A percentile compares a stretch with the other conserved stretches of the same genome.
These are phyloP conservation scores for Hanseniaspora occidentalis DNA, from an alignment of 805 yeast genomes.

Conservation along the genomic window DNA sequence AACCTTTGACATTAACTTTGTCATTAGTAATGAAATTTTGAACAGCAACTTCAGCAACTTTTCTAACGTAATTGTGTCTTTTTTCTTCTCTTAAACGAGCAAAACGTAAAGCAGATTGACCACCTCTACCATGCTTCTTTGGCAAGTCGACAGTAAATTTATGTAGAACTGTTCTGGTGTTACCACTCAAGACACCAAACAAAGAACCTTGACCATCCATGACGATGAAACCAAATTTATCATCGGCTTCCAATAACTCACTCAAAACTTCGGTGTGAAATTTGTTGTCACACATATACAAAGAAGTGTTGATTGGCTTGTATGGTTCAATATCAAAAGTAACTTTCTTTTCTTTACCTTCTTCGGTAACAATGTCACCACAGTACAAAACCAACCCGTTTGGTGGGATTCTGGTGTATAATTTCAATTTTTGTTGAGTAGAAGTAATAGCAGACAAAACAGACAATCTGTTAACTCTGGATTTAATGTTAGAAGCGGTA, in stretches of 20 bases:
- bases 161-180: constrained; percentile 91
- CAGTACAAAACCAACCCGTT: constrained; percentile 95
- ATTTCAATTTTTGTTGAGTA: constrained; percentile 90
- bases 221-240: constrained; percentile 91
- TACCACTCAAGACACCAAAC: constrained; percentile 91
- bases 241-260: constrained; percentile 89
- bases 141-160: constrained; percentile 96
- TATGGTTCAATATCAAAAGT: constrained; percentile 97
- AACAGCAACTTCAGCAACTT: constrained; percentile 96
- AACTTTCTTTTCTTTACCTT: constrained; percentile 94
- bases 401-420: constrained; percentile 80
- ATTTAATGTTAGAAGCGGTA: constrained; percentile 95
- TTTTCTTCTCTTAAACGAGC: constrained; percentile 97
- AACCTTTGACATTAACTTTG: constrained; percentile 87
- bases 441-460: constrained; percentile 96
- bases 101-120: constrained; percentile 99
- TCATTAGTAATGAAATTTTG: constrained; percentile 93
- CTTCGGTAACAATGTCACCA: constrained; percentile 96
- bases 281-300: constrained; percentile 92
- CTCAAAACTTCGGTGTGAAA: constrained; percentile 96
- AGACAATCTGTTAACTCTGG: constrained; percentile 92
- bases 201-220: constrained; percentile 99
- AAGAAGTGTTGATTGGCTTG: constrained; percentile 96
- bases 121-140: constrained; percentile 99
- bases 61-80: constrained; percentile 96